Evolutionary conservation across 805 yeast genomes (phyloP).

Genomic region (Yamadazyma insecticola): DNA sequence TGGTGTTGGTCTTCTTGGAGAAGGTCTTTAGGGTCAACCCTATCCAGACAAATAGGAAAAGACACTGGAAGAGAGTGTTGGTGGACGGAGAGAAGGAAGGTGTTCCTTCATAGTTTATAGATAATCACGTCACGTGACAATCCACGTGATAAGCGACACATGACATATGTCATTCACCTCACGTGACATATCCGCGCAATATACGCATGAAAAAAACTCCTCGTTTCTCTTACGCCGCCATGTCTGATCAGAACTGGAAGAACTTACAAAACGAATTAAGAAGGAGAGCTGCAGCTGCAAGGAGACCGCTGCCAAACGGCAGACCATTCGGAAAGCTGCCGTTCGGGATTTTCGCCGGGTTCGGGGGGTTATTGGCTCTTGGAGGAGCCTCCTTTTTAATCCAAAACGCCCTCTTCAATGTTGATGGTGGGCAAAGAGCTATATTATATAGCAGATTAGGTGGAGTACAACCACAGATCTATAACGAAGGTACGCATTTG

Average conservation of each 20-base stretch:
- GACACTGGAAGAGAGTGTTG: constrained; percentile 57
- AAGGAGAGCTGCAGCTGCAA: constrained; percentile 32
- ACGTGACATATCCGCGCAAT: too few species aligned
- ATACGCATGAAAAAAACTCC: too few species aligned
- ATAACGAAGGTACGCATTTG: constrained; percentile 92
- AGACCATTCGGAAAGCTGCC: constrained; percentile 31
- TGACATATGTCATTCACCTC: too few species aligned
- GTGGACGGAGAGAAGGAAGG: constrained; percentile 68
- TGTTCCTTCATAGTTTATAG: constrained; percentile 80
- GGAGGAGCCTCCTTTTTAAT: constrained; percentile 39
- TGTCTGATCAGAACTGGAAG: constrained; percentile 43
- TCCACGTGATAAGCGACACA: constrained; percentile 1
- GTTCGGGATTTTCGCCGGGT: constrained; percentile 35
- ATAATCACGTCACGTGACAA: not conserved
- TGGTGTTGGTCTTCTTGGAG: constrained; percentile 49
- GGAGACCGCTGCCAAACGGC: too few species aligned
- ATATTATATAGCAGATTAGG: constrained; percentile 83
- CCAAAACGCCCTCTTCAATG: constrained; percentile 48
- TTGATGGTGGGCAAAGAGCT: constrained; percentile 99
- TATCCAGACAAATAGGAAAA: constrained; percentile 61
- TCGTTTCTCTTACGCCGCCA: constrained; percentile 8
- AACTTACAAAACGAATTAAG: constrained; percentile 37
- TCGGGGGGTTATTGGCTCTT: constrained; percentile 36
- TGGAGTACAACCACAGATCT: constrained; percentile 81
- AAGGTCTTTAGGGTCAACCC: constrained; percentile 58